Base-by-base conservation (phyloP, 2,329 filamentous ascomycete species). In the Phyllosticta capitalensis region DNA sequence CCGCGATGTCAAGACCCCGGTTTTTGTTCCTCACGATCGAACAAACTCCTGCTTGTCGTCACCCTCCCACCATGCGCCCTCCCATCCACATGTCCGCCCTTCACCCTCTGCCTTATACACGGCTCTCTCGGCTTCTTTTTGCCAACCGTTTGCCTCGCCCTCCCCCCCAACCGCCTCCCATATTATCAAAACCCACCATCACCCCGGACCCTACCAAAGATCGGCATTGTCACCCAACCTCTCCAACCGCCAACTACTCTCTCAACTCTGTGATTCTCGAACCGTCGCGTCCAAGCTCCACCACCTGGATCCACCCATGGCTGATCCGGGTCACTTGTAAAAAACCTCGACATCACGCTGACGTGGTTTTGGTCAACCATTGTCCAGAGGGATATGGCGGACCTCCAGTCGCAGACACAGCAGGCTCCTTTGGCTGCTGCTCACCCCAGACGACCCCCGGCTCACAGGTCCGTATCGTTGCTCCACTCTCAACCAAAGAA, bases 401-500 rank as follows among this genome's bases (percentile, higher is more conserved):
- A 59, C 5, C 51, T 26, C 17, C 24, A 52, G 24, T 52, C 20
- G 24, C 24, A 51, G 2, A 9, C 28, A 12, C 22, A 21, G 22
- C 33, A 19, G n/a, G 38, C 38, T 17, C 20, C 20, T 2, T 14
- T 9, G 20, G n/a, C 20, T 9, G 45, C 22, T 12, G 24, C 5
- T 19, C 72, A 75, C 53, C 74, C 74, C 19, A 75, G 77, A 50
- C 73, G 77, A 24, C 72, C 72, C 14, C 74, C 75, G 3, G 75
- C 77, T 4, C 69, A 77, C 64, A 65, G 72, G 55, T 79, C 77
- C 0, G 76, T 79, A 12, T 79, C 77, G 2, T 70, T 79, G 19
- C 68, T 73, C 26, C 77, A 78, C 57, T 71, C 69, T 28, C 69
- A 71, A 4, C 65, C 67, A 9, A 56, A 56, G 48, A 30, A 22